These are phyloP conservation scores for Sanguinoderma infundibulare DNA, from an alignment of 1,284 basidiomycete genomes.

Conservation along the genomic window DNA sequence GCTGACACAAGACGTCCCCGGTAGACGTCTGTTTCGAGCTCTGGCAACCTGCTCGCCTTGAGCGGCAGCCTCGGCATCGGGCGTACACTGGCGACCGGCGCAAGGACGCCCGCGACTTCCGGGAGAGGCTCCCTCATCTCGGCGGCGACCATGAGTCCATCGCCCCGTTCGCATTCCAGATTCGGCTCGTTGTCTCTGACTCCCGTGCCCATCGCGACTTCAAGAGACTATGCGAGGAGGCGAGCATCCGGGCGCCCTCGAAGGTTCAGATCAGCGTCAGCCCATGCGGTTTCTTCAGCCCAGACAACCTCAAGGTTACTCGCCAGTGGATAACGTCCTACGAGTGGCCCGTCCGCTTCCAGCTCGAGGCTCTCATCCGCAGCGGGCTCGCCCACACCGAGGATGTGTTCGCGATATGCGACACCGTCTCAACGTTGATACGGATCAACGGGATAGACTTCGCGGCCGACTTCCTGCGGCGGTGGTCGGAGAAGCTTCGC, in stretches of 20 bases:
- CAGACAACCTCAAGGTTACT: conserved; percentile 48
- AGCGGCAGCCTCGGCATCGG: conserved; percentile 59
- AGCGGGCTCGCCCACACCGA: conserved; percentile 60
- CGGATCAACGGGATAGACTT: conserved; percentile 28
- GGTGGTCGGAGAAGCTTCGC: conserved; percentile 51
- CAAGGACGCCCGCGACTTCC: conserved; percentile 47
- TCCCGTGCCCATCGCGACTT: conserved; percentile 50
- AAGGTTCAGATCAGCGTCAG: conserved; percentile 48
- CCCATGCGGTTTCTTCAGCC: conserved; percentile 52
- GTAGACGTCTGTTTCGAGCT: conserved; percentile 67
- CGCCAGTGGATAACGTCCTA: conserved; percentile 45
- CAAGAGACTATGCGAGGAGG: conserved; percentile 51
- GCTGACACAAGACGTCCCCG: no score
- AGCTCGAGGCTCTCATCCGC: conserved; percentile 66
- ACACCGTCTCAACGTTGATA: conserved; percentile 46
- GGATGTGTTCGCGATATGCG: conserved; percentile 48
- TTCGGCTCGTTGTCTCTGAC: conserved; percentile 58
- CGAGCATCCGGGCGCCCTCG: conserved; percentile 47
- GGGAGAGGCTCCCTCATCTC: conserved; percentile 58
- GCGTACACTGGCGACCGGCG: conserved; percentile 43
- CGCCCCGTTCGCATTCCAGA: conserved; percentile 65
- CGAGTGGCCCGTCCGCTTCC: conserved; percentile 67
- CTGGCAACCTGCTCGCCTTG: conserved; percentile 58
- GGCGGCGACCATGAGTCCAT: conserved; percentile 55
- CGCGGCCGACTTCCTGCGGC: conserved; percentile 53